Conservation (phyloP, 495 filamentous ascomycete species). For the Corynascus novoguineensis region DNA sequence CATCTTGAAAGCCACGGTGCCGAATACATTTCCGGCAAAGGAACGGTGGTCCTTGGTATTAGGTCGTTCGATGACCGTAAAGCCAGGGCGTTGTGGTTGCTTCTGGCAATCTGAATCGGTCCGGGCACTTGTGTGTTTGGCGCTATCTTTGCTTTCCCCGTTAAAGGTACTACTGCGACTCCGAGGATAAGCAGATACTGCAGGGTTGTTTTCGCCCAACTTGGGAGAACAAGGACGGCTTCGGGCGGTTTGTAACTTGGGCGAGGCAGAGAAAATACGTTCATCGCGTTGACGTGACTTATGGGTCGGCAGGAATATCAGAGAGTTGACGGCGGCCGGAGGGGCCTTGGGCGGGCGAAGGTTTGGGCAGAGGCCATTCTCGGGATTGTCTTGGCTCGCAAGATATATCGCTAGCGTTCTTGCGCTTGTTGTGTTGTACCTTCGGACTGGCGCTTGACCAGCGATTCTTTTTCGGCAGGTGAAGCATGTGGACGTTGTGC, state of each 20-base stretch:
- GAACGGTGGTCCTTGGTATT: slow-evolving; percentile 72
- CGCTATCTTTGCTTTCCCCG: not conserved
- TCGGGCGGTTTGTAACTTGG: slow-evolving; percentile 5
- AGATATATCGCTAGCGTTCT: slow-evolving; percentile 73
- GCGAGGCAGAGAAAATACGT: slow-evolving; percentile 6
- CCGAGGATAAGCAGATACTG: slow-evolving; percentile 7
- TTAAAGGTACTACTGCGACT: not conserved
- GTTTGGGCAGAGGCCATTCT: slow-evolving; percentile 64
- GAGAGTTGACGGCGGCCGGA: slow-evolving; percentile 34
- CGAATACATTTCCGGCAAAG: slow-evolving; percentile 77
- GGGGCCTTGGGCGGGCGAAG: slow-evolving; percentile 33
- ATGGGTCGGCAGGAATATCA: slow-evolving; percentile 33
- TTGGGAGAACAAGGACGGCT: slow-evolving; percentile 9
- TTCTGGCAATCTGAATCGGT: not conserved
- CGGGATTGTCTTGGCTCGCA: slow-evolving; percentile 72
- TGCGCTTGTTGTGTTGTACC: slow-evolving; percentile 64
- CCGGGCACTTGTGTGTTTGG: not conserved
- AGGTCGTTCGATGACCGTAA: slow-evolving; percentile 41
- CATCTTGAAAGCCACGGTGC: slow-evolving; percentile 70
- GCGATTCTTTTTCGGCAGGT: slow-evolving; percentile 63
- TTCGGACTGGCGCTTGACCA: slow-evolving; percentile 61
- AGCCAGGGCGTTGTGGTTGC: slow-evolving; percentile 13
- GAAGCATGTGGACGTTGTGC: slow-evolving; percentile 73
- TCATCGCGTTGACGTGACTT: slow-evolving; percentile 20
- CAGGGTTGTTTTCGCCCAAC: not conserved